A percentile compares a stretch with the other conserved stretches of the same genome.
These are phyloP conservation scores for Russula olivacea DNA, from an alignment of 768 basidiomycete species.

Conservation along the genomic window DNA sequence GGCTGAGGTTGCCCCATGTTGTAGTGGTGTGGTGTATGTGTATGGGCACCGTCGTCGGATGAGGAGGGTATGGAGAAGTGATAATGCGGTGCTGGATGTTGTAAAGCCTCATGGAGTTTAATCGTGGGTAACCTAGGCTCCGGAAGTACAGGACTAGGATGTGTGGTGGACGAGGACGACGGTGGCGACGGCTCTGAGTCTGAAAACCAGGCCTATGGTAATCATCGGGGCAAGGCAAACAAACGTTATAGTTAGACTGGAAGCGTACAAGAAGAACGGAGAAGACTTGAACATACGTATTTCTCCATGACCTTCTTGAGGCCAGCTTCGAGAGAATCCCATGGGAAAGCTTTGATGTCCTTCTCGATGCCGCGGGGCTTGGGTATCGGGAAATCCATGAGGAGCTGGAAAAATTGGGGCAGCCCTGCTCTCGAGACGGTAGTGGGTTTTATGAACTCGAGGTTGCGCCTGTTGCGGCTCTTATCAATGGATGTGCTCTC, in stretches of 20 bases:
- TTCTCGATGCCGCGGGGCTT: slow-evolving; percentile 97
- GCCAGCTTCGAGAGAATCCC: slow-evolving; percentile 63
- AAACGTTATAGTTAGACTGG: neutral
- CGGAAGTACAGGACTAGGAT: neutral
- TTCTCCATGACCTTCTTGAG: slow-evolving; percentile 76
- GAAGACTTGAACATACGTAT: slow-evolving; percentile 51
- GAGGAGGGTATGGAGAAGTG: neutral
- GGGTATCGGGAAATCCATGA: slow-evolving; percentile 94
- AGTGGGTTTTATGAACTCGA: slow-evolving; percentile 86
- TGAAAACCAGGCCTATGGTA: slow-evolving; percentile 12
- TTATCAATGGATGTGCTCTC: slow-evolving; percentile 93
- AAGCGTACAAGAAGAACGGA: neutral
- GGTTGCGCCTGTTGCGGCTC: slow-evolving; percentile 89
- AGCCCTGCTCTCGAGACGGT: slow-evolving; percentile 85
- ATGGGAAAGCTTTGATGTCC: slow-evolving; percentile 85
- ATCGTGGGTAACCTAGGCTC: neutral
- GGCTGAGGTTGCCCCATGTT: neutral
- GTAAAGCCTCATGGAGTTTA: neutral
- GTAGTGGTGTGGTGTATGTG: neutral
- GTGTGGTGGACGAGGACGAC: neutral
- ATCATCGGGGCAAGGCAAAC: too few relatives aligned
- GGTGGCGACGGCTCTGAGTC: neutral
- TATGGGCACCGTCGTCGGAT: neutral
- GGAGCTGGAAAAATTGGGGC: slow-evolving; percentile 83
- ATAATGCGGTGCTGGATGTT: neutral